Evolutionary conservation across 352 stramenopile genomes (phyloP).

Genomic region (Globisporangium emineosum): DNA sequence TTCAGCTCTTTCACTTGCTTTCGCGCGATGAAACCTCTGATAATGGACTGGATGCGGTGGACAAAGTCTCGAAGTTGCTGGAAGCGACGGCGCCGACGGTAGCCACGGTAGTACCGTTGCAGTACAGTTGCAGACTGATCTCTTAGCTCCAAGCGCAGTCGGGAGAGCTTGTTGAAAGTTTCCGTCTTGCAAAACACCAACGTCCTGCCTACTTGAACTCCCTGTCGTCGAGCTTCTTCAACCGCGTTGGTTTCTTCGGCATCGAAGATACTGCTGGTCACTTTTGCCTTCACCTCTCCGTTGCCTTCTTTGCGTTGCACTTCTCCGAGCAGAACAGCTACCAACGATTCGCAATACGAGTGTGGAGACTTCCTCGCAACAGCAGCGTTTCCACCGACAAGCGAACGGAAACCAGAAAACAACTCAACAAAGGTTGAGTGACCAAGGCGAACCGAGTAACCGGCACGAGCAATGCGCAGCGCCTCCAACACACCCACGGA

Average conservation of each 20-base stretch:
- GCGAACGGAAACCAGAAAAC: constrained; percentile 61
- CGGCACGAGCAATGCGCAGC: constrained; percentile 92
- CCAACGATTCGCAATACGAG: constrained; percentile 15
- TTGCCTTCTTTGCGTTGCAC: constrained; percentile 9
- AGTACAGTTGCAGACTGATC: constrained; percentile 33
- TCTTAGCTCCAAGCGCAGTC: constrained; percentile 39
- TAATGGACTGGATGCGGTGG: constrained; percentile 38
- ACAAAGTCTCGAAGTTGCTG: constrained; percentile 32
- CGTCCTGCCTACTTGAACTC: constrained; percentile 59
- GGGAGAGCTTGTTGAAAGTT: constrained; percentile 52
- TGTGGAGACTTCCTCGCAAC: constrained; percentile 27
- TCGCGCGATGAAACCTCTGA: constrained; percentile 39
- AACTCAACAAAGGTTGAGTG: constrained; percentile 90
- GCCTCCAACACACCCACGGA: constrained; percentile 97
- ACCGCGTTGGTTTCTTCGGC: background rate
- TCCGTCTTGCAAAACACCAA: constrained; percentile 65
- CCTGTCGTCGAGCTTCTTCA: constrained; percentile 20
- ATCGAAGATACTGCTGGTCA: constrained; percentile 9
- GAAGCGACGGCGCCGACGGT: constrained; percentile 33
- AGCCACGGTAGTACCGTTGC: constrained; percentile 47
- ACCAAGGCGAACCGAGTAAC: constrained; percentile 93
- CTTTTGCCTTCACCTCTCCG: background rate
- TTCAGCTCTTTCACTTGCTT: constrained; percentile 32
- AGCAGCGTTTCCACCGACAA: constrained; percentile 22
- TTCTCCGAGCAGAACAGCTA: constrained; percentile 6